Conservation (phyloP, 768 basidiomycete genomes). For the Auricularia sp. region DNA sequence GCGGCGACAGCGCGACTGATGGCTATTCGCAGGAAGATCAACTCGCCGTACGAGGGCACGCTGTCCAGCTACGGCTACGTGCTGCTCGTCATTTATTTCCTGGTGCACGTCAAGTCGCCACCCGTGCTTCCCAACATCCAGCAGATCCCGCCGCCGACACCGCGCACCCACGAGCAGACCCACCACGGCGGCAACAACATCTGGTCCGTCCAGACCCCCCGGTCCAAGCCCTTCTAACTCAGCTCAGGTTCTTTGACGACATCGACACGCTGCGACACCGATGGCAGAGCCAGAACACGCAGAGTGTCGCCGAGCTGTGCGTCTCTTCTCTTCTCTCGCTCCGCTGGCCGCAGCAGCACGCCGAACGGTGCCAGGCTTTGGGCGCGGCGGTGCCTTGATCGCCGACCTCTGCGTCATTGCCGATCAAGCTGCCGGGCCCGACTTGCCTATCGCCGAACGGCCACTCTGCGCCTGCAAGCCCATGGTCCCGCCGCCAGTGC, state of each 20-base stretch:
- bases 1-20: background rate
- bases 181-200: slow-evolving; percentile 70
- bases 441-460: background rate
- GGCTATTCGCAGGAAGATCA: slow-evolving; percentile 66
- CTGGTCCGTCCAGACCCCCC: slow-evolving; percentile 33
- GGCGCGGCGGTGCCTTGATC: no score
- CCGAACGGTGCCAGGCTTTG: no score
- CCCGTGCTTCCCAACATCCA: slow-evolving; percentile 94
- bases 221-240: background rate
- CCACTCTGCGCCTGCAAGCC: background rate
- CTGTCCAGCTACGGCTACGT: slow-evolving; percentile 97
- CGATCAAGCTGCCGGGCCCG: background rate
- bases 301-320: slow-evolving; percentile 87
- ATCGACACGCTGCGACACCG: slow-evolving; percentile 82
- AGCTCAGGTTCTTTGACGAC: slow-evolving; percentile 87
- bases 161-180: slow-evolving; percentile 13
- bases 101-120: slow-evolving; percentile 95
- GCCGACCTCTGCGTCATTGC: background rate
- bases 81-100: slow-evolving; percentile 93
- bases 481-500: background rate
- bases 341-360: no score
- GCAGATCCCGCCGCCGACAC: slow-evolving; percentile 64
- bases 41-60: slow-evolving; percentile 95
- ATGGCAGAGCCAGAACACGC: slow-evolving; percentile 90
- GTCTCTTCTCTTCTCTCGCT: slow-evolving; percentile 17